Evolutionary conservation across 768 basidiomycete species (phyloP), one percentile per base, ranked within the genome.

Genomic region (Nidularia pulvinata): DNA sequence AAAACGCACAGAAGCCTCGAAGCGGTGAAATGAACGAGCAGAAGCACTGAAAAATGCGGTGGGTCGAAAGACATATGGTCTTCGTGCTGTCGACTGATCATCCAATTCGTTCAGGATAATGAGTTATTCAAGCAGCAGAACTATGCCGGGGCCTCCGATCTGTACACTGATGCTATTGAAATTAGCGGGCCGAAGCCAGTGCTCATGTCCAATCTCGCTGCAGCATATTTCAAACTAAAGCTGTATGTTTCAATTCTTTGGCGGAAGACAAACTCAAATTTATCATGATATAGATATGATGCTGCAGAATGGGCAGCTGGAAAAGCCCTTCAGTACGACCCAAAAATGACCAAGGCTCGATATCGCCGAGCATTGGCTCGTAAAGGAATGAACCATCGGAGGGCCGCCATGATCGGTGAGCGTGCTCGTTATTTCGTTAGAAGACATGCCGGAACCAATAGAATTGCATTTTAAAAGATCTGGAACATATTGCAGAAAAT

Each of bases 261-360:
- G n/a, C n/a, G n/a, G n/a, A n/a, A n/a, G n/a, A n/a, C n/a, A n/a
- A n/a, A n/a, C n/a, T n/a, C n/a, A 47, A 5, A 13, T 11, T 9
- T 48, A 10, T 32, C 16, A 47, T 48, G 42, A 5, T 32, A 55
- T 48, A 76, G 77, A 59, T 74, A 69, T 49, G 69, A 71, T 46
- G 58, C 69, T 53, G 77, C 77, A 3, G 76, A 74, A 42, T 61
- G 64, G 16, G 67, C 72, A 22, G 72, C 75, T 10, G 68, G 68
- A 6, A 61, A 66, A 16, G 75, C 75, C 0, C 48, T 49, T 33
- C 13, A 7, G 9, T 49, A 49, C 32, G 34, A 49, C 22, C 48
- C 48, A 10, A 32, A 35, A 14, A 22, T 7, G 19, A 49, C 22
- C 22, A 35, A 49, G 32, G 48, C 48, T 33, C 14, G 48, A 9